Base-by-base conservation (phyloP, 306 rosid species). In the barrel medic (Medicago truncatula) region DNA sequence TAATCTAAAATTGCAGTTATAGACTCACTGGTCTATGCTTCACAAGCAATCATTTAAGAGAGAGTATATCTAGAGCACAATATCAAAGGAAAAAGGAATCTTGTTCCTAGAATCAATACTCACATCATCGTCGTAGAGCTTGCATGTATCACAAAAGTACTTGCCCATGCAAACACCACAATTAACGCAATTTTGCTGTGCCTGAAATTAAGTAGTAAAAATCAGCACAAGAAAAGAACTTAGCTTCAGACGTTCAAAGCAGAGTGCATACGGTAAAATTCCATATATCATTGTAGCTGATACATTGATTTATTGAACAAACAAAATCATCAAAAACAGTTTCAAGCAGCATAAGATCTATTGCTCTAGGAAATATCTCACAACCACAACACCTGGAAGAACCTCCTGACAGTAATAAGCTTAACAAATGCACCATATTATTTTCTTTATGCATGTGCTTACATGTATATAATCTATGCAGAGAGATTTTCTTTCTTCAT, bases 161-260 rank as follows among this genome's bases (percentile, higher is more conserved):
- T 89, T 91, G 44, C 93, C 97, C 95, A 93, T 88, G 34, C 98
- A 88, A 38, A 93, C 98, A 79, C 97, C 96, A 84, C 98, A 93
- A 74, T 88, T 86, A 16, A 85, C 64, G 84, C 98, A 93, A 65
- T 83, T 72, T 85, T 93, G 96, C 75, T 75, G 88, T 77, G 87
- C 97, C 98, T 93, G 89, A 81, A 52, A 46, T 46, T 46, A 11
- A 76, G 63, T 14, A 57, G 25, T 16, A 16, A 21, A 9, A 38
- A 34, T 36, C 58, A 76, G 76, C 31, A 84, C 0, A 73, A 65
- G 40, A 64, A 71, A 67, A 60, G 14, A 34, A 34, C 15, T 52
- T 11, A 8, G 73, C 47, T 49, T 46, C 13, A 52, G 47, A 61
- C 34, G 66, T 63, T 67, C 34, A 43, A 60, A 7, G 14, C 17